A percentile compares a stretch with the other conserved stretches of the same genome.
Conservation (phyloP, 805 yeast species). For the Wickerhamomyces bovis region DNA sequence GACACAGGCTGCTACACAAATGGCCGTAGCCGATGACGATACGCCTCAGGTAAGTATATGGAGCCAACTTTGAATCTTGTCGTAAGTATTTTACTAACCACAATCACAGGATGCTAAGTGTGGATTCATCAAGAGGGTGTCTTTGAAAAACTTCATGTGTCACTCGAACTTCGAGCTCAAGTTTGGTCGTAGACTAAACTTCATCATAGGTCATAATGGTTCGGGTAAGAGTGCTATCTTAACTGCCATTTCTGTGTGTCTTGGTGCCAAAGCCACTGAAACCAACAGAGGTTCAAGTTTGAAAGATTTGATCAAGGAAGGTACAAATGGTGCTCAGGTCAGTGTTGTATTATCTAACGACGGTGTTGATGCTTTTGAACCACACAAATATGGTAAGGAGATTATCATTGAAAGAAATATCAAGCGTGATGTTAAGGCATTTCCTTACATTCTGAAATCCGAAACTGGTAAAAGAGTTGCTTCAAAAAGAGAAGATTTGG, state of each 20-base stretch:
- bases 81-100: neutral
- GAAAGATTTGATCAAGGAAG: slow-evolving; percentile 70
- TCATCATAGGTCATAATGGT: slow-evolving; percentile 87
- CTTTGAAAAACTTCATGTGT: slow-evolving; percentile 79
- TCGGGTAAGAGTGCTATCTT: slow-evolving; percentile 86
- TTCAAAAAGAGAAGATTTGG: slow-evolving; percentile 57
- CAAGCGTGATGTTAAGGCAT: slow-evolving; percentile 41
- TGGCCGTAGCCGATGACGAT: neutral
- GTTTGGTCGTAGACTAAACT: slow-evolving; percentile 75
- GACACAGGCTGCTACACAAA: slow-evolving; percentile 14
- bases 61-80: neutral
- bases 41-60: neutral
- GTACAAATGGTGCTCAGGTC: slow-evolving; percentile 62
- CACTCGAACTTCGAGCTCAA: slow-evolving; percentile 73
- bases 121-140: slow-evolving; percentile 63
- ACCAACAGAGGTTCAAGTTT: slow-evolving; percentile 79
- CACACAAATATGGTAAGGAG: slow-evolving; percentile 57
- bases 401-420: slow-evolving; percentile 69
- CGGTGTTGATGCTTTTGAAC: slow-evolving; percentile 60
- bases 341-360: slow-evolving; percentile 57
- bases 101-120: slow-evolving; percentile 23
- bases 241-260: slow-evolving; percentile 80
- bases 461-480: slow-evolving; percentile 48
- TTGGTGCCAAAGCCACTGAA: slow-evolving; percentile 83
- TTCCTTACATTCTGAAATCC: slow-evolving; percentile 49